Base-by-base conservation (phyloP, 176 grass and related monocot species). In the Tillandsia fasciculata region DNA sequence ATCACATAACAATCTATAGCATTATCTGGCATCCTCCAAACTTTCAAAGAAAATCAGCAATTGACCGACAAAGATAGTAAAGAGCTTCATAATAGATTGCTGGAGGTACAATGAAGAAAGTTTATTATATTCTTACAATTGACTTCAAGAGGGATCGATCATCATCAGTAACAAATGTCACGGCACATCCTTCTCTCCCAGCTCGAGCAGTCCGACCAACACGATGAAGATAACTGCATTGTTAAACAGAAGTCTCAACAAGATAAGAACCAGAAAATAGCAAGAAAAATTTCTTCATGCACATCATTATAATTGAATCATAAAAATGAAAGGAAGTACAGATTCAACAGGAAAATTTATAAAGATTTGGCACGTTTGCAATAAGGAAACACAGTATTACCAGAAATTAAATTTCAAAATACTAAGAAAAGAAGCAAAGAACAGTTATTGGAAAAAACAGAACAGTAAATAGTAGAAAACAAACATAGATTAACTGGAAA, bases 91-190 rank as follows among this genome's bases (percentile, higher is more conserved):
- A 42, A 42, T 42, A 42, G 33, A 42, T 4, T 42, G 33, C 33
- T 42, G 5, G 33, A 42, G 3, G 33, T 42, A 42, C 33, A 42
- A 42, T 5, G 33, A 42, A 42, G 33, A 42, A 42, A 9, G 17
- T 42, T 42, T 42, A 61, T 18, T 61, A 61, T 18, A 61, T 61
- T 8, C 73, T 87, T 80, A 96, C 92, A 65, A 96, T 96, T 54
- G 92, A 83, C 85, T 89, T 96, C 61, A 96, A 73, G 33, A 96
- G 86, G 68, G 92, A 91, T 74, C 92, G 82, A 86, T 96, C 92
- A 79, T 96, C 92, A 80, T 96, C 92, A 2, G 92, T 96, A 69
- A 96, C 80, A 87, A 96, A 96, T 83, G 92, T 92, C 53, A 92
- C 88, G 8, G 88, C 92, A 78, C 89, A 96, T 61, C 92, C 92